Evolutionary conservation across 2,329 filamentous ascomycete genomes (phyloP).

Genomic region (Colletotrichum sp.): DNA sequence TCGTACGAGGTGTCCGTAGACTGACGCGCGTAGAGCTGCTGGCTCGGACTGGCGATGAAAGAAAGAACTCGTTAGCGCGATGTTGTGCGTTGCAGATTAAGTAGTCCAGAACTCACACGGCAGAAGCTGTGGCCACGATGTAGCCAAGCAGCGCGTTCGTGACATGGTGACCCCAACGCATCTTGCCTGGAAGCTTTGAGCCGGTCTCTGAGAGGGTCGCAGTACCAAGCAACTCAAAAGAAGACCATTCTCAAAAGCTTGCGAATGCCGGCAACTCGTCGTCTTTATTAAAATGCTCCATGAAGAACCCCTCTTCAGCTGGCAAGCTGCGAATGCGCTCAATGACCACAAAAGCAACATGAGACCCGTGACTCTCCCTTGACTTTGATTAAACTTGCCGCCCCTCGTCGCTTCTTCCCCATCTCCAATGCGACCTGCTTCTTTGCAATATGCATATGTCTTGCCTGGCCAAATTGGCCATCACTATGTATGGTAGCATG

Average conservation of each 20-base stretch:
- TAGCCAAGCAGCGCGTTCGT: slow-evolving; percentile 8
- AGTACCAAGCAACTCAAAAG: neutral
- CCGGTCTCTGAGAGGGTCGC: neutral
- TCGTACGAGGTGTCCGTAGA: slow-evolving; percentile 44
- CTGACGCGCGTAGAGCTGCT: neutral
- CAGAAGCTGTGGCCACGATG: slow-evolving; percentile 4
- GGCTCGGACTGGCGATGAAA: neutral
- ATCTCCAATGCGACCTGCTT: slow-evolving; percentile 1
- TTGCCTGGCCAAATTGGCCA: neutral
- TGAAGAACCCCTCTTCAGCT: neutral
- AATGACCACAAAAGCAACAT: neutral
- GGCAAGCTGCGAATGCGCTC: neutral
- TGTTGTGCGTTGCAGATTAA: neutral
- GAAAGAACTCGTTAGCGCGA: neutral
- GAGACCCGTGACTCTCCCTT: neutral
- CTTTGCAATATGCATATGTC: neutral
- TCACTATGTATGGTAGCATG: neutral
- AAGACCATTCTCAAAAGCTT: neutral
- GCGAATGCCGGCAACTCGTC: neutral
- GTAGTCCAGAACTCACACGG: neutral
- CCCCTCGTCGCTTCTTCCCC: neutral
- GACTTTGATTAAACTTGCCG: slow-evolving; percentile 3
- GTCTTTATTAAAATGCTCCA: neutral
- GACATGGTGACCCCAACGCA: neutral
- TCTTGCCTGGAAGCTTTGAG: neutral